A percentile compares a stretch with the other conserved stretches of the same genome.
These are phyloP conservation scores for Suillus cothurnatus DNA, from an alignment of 768 basidiomycete genomes.

Conservation along the genomic window DNA sequence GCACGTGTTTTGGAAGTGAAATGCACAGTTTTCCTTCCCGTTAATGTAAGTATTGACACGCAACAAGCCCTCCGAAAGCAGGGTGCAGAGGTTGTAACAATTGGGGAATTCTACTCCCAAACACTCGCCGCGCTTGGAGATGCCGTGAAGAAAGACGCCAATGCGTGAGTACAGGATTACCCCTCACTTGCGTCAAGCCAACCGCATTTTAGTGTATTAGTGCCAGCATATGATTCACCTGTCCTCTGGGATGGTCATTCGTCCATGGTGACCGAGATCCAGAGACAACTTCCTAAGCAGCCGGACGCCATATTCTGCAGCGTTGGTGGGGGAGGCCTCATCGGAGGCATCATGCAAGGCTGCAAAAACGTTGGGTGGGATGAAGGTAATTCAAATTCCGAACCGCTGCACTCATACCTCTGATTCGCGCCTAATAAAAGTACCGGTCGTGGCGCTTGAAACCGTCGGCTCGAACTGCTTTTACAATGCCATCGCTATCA, in stretches of 20 bases:
- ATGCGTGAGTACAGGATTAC: constrained; percentile 50
- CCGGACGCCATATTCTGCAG: constrained; percentile 79
- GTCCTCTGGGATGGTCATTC: constrained; percentile 75
- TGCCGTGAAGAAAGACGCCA: constrained; percentile 43
- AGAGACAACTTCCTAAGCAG: constrained; percentile 49
- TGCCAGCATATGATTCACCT: constrained; percentile 73
- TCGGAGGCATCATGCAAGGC: constrained; percentile 72
- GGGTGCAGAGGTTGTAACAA: constrained; percentile 59
- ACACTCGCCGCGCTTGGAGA: constrained; percentile 54
- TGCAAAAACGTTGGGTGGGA: constrained; percentile 68
- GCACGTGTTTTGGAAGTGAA: constrained; percentile 53
- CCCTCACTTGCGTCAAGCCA: neutral
- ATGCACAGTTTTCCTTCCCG: constrained; percentile 72
- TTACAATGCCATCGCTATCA: constrained; percentile 68
- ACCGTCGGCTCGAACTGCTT: constrained; percentile 77
- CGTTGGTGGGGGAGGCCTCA: constrained; percentile 73
- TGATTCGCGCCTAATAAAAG: constrained; percentile 33
- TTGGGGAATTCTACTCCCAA: constrained; percentile 59
- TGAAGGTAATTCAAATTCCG: constrained; percentile 47
- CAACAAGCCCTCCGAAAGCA: constrained; percentile 52
- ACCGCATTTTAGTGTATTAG: constrained; percentile 50
- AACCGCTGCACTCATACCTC: neutral
- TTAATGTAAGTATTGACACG: constrained; percentile 50
- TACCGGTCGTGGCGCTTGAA: constrained; percentile 68
- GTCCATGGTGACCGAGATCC: constrained; percentile 71